Evolutionary conservation across 768 basidiomycete species (phyloP), one percentile per base, ranked within the genome.

Genomic region (Psilocybe cubensis): DNA sequence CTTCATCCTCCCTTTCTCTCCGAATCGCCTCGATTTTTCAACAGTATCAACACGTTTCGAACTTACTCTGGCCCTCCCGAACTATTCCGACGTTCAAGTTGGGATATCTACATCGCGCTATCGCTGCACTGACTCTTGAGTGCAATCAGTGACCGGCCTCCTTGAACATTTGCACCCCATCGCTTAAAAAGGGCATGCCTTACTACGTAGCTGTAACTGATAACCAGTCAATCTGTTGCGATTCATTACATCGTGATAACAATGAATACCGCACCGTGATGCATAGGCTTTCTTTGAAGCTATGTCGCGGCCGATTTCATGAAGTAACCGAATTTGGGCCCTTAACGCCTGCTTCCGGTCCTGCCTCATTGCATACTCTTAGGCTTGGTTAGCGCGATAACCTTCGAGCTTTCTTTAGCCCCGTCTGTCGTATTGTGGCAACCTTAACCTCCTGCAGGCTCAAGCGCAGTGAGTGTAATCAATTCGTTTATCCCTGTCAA

Each of bases 271-370:
- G 29, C 46, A 20, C 46, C 46, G 17, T 48, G 46, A 48, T 48
- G 27, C 27, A 48, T 48, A 17, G 35, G 24, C 46, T 24, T 33
- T 28, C 49, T 43, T 52, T 50, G 51, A 55, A 40, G 53, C 55
- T 45, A 25, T 31, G 35, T 40, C 44, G 46, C 46, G 17, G 21
- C 38, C 52, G 54, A 58, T 52, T 54, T 58, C 31, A 60, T 60
- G 55, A 54, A 60, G 58, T 58, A 60, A 48, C 53, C 62, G 62
- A 54, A 29, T 54, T 47, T 31, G 24, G 52, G 50, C 45, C 53
- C 57, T 53, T 52, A 53, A 58, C 45, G 27, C 57, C 56, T 40
- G 40, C 56, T 38, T 40, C 44, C 44, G 47, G 33, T 24, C 33
- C 24, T 46, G 43, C 50, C 51, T 56, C 59, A 38, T 60, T 47